These are phyloP conservation scores for Danielozyma ontarioensis DNA, from an alignment of 805 yeast genomes.

Conservation along the genomic window DNA sequence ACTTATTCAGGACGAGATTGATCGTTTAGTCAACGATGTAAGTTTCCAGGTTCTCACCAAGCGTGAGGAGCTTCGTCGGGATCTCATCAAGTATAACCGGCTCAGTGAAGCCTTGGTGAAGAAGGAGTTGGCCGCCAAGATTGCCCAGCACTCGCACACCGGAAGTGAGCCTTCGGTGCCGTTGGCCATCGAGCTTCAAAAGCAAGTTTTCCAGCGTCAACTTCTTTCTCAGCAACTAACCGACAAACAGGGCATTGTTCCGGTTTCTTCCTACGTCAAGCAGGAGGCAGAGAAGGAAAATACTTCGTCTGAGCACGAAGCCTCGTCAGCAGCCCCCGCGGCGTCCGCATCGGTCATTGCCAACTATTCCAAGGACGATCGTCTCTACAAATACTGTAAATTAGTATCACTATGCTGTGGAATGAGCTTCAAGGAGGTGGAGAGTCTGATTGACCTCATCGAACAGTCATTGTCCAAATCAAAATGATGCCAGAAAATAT, in stretches of 20 bases:
- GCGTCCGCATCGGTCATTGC: conserved; percentile 14
- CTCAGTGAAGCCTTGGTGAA: conserved; percentile 9
- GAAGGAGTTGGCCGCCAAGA: conserved; percentile 1
- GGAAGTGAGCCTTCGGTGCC: conserved; percentile 8
- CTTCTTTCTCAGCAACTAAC: conserved; percentile 13
- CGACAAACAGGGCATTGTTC: conserved; percentile 17
- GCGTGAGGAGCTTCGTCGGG: conserved; percentile 22
- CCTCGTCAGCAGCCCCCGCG: no score
- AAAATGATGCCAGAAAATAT: not conserved
- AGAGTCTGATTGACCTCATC: conserved; percentile 36
- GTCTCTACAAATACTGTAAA: conserved; percentile 34
- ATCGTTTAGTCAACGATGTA: conserved; percentile 34
- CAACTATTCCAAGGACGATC: conserved; percentile 25
- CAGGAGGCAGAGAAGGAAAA: conserved; percentile 17
- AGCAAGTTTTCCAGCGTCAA: conserved; percentile 19
- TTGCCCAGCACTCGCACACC: not conserved
- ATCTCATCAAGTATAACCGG: conserved; percentile 4
- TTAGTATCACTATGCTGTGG: conserved; percentile 40
- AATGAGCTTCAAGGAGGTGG: conserved; percentile 36
- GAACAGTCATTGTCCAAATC: conserved; percentile 33
- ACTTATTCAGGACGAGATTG: conserved; percentile 37
- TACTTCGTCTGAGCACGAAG: not conserved
- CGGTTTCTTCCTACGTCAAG: conserved; percentile 7
- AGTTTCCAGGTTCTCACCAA: conserved; percentile 29
- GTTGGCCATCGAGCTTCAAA: conserved; percentile 22